Conservation (phyloP, 805 yeast genomes). For the Starmerella scarabaei region DNA sequence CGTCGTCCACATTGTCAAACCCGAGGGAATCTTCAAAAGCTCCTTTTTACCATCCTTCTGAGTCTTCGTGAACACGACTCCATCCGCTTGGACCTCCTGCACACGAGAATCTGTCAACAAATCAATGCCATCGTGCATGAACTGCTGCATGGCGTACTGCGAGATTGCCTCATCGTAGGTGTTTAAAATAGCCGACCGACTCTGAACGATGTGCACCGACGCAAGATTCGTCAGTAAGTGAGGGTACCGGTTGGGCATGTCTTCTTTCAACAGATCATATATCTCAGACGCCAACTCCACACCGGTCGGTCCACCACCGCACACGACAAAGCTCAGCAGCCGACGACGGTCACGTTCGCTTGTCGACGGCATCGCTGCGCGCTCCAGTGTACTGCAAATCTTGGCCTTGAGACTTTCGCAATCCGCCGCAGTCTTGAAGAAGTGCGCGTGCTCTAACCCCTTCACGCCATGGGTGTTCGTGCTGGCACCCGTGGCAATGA, state of each 20-base stretch:
- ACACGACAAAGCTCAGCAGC: conserved; percentile 48
- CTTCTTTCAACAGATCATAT: conserved; percentile 53
- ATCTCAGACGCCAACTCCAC: conserved; percentile 65
- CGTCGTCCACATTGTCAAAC: conserved; percentile 63
- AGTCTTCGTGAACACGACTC: conserved; percentile 45
- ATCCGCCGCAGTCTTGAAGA: conserved; percentile 55
- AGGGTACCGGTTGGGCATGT: conserved; percentile 45
- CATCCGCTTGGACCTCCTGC: conserved; percentile 41
- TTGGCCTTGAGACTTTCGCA: conserved; percentile 43
- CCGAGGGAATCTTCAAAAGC: conserved; percentile 44
- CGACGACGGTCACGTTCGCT: conserved; percentile 49
- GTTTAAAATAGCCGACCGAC: conserved; percentile 52
- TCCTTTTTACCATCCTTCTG: conserved; percentile 27
- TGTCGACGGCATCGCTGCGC: conserved; percentile 53
- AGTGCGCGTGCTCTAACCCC: conserved; percentile 50
- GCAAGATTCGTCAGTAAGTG: conserved; percentile 47
- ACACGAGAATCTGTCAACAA: conserved; percentile 54
- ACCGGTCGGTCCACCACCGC: conserved; percentile 71
- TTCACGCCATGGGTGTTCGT: conserved; percentile 59
- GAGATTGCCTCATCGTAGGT: conserved; percentile 55
- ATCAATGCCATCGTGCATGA: conserved; percentile 49
- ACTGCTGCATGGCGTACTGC: conserved; percentile 51
- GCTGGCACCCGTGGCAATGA: conserved; percentile 56
- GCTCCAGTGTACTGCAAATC: conserved; percentile 44
- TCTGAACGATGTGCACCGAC: conserved; percentile 56